Percentiles rank a stretch among this genome's conserved stretches.
phyloP scores from a whole-genome alignment of 2,329 filamentous ascomycete species.

The Trichoderma brevicompactum region DNA sequence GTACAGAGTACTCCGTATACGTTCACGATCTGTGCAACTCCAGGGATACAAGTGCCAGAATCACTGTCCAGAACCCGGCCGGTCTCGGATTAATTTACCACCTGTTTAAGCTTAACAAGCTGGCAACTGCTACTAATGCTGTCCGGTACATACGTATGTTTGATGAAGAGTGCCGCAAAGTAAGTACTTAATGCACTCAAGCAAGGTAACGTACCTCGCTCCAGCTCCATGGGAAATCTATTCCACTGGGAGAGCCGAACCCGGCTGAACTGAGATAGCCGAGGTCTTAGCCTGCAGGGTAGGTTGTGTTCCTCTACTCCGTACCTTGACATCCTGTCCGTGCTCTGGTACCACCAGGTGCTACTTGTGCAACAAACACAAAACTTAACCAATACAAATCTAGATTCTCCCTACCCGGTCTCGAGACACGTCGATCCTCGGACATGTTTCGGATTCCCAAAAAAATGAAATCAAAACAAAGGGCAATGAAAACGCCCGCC shows the following conservation, averaged over 20 bases:
- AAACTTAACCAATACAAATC: not conserved
- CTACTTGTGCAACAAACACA: too few relatives aligned
- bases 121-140: not conserved
- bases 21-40: not conserved
- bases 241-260: not conserved
- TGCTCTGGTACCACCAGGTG: too few relatives aligned
- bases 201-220: too few relatives aligned
- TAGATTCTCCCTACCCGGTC: not conserved
- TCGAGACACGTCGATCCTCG: not conserved
- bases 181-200: not conserved
- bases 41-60: not conserved
- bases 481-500: too few relatives aligned
- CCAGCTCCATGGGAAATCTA: too few relatives aligned
- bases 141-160: too few relatives aligned
- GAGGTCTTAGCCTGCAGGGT: not conserved
- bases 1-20: too few relatives aligned
- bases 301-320: too few relatives aligned
- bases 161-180: not conserved
- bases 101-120: not conserved
- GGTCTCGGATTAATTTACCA: constrained; percentile 2
- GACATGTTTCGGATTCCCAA: not conserved
- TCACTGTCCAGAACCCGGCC: not conserved
- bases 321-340: too few relatives aligned
- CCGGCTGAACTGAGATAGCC: constrained; percentile 2
- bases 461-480: not conserved